Base-by-base conservation (phyloP, 2,329 filamentous ascomycete species). In the Diaporthe sp. region DNA sequence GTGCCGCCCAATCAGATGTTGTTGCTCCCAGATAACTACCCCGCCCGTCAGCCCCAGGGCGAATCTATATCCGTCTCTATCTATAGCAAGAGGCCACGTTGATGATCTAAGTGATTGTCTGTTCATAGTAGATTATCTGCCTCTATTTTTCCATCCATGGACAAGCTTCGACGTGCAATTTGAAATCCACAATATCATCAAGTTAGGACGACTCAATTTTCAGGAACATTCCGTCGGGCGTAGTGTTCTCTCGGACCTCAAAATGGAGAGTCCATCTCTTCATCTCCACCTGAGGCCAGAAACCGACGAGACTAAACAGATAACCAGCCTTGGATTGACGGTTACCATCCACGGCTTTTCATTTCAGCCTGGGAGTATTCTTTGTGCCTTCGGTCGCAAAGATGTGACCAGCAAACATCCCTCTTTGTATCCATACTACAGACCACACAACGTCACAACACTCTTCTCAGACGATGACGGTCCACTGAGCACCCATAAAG, bases 281-380 rank as follows among this genome's bases (percentile, higher is more conserved):
- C 28, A 35, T n/a, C 54, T 73, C 25, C 50, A 28, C 7, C 55
- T 75, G 10, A 57, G 60, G n/a, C 61, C 61, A 17, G 58, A 45
- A 17, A 12, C 54, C 30, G 52, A 58, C 28, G 40, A 10, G 28
- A 50, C 17, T 2, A 38, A 70, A 12, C 15, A 38, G 12, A 55
- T 73, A 6, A 17, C n/a, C 35, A 58, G 17, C 8, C 55, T 72
- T 13, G 19, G 13, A 8, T 13, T 50, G 45, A 25, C 9, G 8
- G 5, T 61, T 7, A 68, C 33, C 30, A 25, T 75, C 10, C 22
- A 45, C 4, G 30, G n/a, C 25, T n/a, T 61, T 12, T 35, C 40
- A 3, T 22, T 69, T 50, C 19, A 50, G 38, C 45, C 61, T 25
- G 61, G 64, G 12, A 38, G 64, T 12, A 17, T 47, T 17, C 35